Percentiles rank a stretch among this genome's conserved stretches.
phyloP scores from a whole-genome alignment of 1,139 yeast genomes.

The Hansenula lynferdii region DNA sequence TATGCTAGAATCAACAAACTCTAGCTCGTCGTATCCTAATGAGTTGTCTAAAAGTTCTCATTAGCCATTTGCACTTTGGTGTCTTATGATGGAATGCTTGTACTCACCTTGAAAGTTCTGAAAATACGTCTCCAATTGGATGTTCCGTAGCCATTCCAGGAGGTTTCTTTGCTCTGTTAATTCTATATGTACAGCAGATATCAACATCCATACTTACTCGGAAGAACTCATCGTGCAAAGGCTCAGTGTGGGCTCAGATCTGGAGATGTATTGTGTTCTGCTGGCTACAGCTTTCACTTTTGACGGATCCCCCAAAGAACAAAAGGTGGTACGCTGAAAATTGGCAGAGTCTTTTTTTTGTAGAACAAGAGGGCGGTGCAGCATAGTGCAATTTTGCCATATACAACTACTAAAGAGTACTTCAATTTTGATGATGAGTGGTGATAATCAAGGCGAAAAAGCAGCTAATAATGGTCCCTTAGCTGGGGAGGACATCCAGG shows the following conservation, averaged over 20 bases:
- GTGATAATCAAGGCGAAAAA: neutral
- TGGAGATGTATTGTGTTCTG: neutral
- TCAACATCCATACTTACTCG: neutral
- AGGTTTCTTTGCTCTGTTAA: constrained; percentile 6
- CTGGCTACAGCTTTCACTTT: neutral
- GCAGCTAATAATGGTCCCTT: too few species aligned
- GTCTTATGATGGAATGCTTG: neutral
- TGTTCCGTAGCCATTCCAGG: constrained; percentile 10
- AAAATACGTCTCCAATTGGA: constrained; percentile 10
- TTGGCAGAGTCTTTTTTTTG: too few species aligned
- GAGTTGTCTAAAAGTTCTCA: constrained; percentile 25
- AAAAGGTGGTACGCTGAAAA: too few species aligned
- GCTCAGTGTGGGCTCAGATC: neutral
- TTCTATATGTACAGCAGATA: too few species aligned
- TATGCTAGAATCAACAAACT: constrained; percentile 54
- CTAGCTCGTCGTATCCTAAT: constrained; percentile 38
- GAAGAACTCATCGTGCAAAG: neutral
- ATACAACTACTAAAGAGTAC: too few species aligned
- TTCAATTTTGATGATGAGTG: too few species aligned
- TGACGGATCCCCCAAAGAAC: neutral
- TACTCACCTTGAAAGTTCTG: constrained; percentile 7
- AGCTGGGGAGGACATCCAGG: constrained; percentile 10
- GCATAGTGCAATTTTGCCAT: too few species aligned
- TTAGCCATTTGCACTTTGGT: neutral
- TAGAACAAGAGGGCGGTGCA: too few species aligned